Evolutionary conservation across 345 rosid species (phyloP).

Genomic region (Rubroshorea leprosula): DNA sequence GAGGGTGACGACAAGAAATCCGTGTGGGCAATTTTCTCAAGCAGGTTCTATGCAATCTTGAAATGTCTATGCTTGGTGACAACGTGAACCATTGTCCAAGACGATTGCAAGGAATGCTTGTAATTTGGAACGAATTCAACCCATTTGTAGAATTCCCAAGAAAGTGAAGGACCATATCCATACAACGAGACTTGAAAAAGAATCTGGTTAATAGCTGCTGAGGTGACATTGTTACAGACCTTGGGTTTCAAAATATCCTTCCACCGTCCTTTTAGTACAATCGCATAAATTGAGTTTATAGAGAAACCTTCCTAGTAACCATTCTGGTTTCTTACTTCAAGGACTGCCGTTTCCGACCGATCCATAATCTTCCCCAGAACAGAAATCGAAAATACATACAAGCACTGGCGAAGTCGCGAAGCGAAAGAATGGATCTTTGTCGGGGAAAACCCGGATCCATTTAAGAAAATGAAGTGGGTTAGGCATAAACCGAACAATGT

Average conservation of each 20-base stretch:
- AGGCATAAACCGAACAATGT: too few species aligned
- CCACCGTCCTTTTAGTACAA: conserved; percentile 68
- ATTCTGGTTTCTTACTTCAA: background rate
- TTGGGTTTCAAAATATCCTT: conserved; percentile 35
- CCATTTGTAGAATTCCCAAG: conserved; percentile 59
- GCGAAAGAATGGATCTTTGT: too few species aligned
- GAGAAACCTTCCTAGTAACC: conserved; percentile 16
- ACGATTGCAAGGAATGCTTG: conserved; percentile 58
- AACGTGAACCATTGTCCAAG: conserved; percentile 77
- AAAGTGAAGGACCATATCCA: conserved; percentile 34
- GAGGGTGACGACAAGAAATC: conserved; percentile 71
- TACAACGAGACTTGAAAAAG: conserved; percentile 40
- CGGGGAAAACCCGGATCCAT: too few species aligned
- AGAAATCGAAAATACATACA: too few species aligned
- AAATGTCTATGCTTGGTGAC: conserved; percentile 59
- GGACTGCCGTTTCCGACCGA: too few species aligned
- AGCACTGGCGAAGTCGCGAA: too few species aligned
- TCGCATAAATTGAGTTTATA: conserved; percentile 37
- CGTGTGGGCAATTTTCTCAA: conserved; percentile 59
- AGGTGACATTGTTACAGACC: conserved; percentile 31
- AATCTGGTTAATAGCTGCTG: conserved; percentile 41
- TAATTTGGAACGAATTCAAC: conserved; percentile 39
- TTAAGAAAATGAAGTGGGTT: too few species aligned
- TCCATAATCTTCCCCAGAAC: too few species aligned
- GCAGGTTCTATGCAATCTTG: conserved; percentile 71